Evolutionary conservation across 768 basidiomycete genomes (phyloP), one percentile per base, ranked within the genome.

Genomic region (Calocera viscosa): DNA sequence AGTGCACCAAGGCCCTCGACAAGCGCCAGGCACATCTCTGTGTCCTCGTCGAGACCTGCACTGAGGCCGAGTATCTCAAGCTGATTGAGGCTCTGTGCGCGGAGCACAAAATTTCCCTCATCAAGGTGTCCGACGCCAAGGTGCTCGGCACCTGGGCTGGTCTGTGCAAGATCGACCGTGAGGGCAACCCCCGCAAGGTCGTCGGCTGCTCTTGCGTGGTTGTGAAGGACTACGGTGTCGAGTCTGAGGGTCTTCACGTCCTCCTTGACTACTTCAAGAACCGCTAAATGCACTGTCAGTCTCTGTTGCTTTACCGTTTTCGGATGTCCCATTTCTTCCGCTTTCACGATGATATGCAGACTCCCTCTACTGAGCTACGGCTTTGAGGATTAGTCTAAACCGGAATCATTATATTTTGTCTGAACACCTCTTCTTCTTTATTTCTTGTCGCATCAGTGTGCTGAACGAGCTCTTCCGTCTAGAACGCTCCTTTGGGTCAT

Each of bases 31-130:
- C 94, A 67, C 95, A 98, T 79, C 83, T 98, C 63, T 98, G 95
- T 80, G 94, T 99, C 69, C 88, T 99, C 74, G 94, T 97, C 76
- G 95, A 99, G 86, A 93, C 93, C 67, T 96, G 94, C 84, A 94
- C 90, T 65, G 95, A 98, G 81, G 91, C 94, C 72, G 95, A 97
- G 80, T 98, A 99, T 84, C 91, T 96, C 86, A 98, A 97, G 83
- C 91, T 99, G 82, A 96, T 99, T 72, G 94, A 97, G 81, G 95
- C 95, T 64, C 92, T 99, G 76, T 98, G 95, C 77, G 90, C 92
- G 70, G 94, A 96, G 82, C 94, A 98, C 87, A 95, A 94, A 80
- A 97, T 98, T 82, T 93, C 94, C 83, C 82, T 99, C 71, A 97
- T 99, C 91, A 98, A 97, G 82, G 91, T 94, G 72, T 91, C 91